Evolutionary conservation across 805 yeast genomes (phyloP), one percentile per base, ranked within the genome.

Genomic region (Blastobotrys attinorum): DNA sequence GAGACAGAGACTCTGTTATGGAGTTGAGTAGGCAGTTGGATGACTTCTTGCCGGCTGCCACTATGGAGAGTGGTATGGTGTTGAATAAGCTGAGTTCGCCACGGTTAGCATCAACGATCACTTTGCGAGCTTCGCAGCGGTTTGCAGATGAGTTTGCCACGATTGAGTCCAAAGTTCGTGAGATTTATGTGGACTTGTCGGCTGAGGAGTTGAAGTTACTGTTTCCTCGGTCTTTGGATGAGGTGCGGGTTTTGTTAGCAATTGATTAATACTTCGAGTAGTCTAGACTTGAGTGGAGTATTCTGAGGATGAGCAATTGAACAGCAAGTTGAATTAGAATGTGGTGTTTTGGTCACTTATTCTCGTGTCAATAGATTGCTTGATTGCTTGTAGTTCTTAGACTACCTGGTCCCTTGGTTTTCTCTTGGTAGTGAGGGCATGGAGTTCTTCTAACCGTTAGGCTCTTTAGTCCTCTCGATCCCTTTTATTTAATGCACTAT

Each of bases 61-160:
- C 57, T 2, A 52, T 60, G 49, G 64, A 61, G 40, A 50, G 59
- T 29, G 55, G 56, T 27, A 41, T 43, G 10, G 44, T 49, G 16
- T 52, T 66, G 22, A 58, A 57, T 32, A 37, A 50, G 15, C 51
- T 66, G 13, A 44, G 56, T 7, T 61, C 69, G n/a, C 68, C 69
- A 1, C 50, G 59, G 2, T 45, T 60, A 11, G 64, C 59, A 2
- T 50, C 57, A 10, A 50, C 50, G 8, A 59, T 65, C 16, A 53
- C 62, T 2, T 49, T 49, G 6, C 40, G 48, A 2, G 64, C 67
- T 3, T 50, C 61, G 5, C 45, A 46, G 49, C 42, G 55, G 56
- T 64, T 62, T 54, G 54, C 62, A 46, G 48, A 45, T 43, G 52
- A 50, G 50, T 59, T 62, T 52, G 44, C 61, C 13, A 41, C 48